Base-by-base conservation (phyloP, 2,329 filamentous ascomycete genomes). In the Trichoderma arundinaceum region DNA sequence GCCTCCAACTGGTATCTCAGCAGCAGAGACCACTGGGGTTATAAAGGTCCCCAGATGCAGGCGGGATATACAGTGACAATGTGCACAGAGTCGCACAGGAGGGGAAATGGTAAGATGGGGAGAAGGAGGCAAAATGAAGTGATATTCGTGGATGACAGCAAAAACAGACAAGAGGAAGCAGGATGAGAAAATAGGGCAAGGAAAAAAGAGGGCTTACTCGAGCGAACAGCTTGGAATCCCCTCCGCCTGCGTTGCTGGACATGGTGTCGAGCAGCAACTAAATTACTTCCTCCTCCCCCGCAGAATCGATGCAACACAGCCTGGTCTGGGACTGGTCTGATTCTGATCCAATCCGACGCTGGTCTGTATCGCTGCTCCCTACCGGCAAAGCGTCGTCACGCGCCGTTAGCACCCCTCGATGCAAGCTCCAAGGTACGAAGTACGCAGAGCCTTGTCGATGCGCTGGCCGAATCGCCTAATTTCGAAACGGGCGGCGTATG, bases 201-300 rank as follows among this genome's bases (percentile, higher is more conserved):
- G 17, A 33, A 17, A 19, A 51, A 17, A 35, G 12, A 22, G 33
- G 46, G 79, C 85, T 84, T 87, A 99, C 95, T 84, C 95, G 89
- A 79, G 95, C 94, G 84, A 99, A 99, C 82, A 99, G 90, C 88
- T 97, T 98, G 82, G 95, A 96, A 88, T 98, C 95, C 81, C 95
- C 93, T 82, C 92, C 92, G 79, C 88, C 73, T 68, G 74, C 81
- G 68, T 83, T 78, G 74, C 76, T 81, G 73, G 85, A 83, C 85
- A 88, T 88, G 28, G 48, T 32, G 66, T 58, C 60, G 52, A 57
- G 49, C 56, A 49, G 51, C 58, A 53, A 54, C 17, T 12, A 57
- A 41, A 15, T 39, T 32, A 59, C 33, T 60, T 43, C 41, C 63
- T 54, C 46, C 38, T 60, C 65, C 65, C 65, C 65, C 65, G 65